Evolutionary conservation across 169 alveolate species (phyloP).

Genomic region (Miamiensis avidus): DNA sequence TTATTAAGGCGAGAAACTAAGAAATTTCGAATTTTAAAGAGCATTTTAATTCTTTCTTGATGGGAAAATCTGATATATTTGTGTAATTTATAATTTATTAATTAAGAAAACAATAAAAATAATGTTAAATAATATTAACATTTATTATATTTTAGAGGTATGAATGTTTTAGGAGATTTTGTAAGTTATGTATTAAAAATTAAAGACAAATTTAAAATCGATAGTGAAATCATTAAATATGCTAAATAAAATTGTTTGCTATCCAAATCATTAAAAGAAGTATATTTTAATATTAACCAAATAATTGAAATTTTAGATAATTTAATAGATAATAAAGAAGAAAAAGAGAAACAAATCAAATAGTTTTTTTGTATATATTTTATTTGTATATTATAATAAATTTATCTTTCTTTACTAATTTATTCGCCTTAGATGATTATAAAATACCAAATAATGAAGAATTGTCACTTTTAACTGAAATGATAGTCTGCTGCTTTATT

Average conservation of each 20-base stretch:
- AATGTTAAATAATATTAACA: background rate
- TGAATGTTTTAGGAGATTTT: slow-evolving; percentile 35
- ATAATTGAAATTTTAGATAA: slow-evolving; percentile 35
- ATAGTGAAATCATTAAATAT: slow-evolving; percentile 17
- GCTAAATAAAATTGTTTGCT: slow-evolving; percentile 23
- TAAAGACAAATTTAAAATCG: slow-evolving; percentile 11
- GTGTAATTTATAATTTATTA: background rate
- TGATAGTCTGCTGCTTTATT: slow-evolving; percentile 52
- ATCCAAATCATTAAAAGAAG: slow-evolving; percentile 35
- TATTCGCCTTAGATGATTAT: background rate
- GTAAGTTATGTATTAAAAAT: slow-evolving; percentile 1
- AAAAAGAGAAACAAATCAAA: background rate
- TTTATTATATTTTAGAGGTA: slow-evolving; percentile 10
- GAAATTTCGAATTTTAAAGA: slow-evolving; percentile 14
- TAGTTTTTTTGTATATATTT: slow-evolving; percentile 27
- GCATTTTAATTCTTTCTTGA: slow-evolving; percentile 14
- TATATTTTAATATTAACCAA: slow-evolving; percentile 31
- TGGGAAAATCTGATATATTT: slow-evolving; percentile 18
- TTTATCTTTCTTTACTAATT: background rate
- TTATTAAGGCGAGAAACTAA: slow-evolving; percentile 13
- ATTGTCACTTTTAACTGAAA: slow-evolving; percentile 45
- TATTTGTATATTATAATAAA: background rate
- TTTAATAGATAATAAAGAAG: background rate
- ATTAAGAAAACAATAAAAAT: slow-evolving; percentile 17
- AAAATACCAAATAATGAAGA: slow-evolving; percentile 31